These are phyloP conservation scores for Aspergillus calidoustus DNA, from an alignment of 2,329 filamentous ascomycete genomes.

Conservation along the genomic window DNA sequence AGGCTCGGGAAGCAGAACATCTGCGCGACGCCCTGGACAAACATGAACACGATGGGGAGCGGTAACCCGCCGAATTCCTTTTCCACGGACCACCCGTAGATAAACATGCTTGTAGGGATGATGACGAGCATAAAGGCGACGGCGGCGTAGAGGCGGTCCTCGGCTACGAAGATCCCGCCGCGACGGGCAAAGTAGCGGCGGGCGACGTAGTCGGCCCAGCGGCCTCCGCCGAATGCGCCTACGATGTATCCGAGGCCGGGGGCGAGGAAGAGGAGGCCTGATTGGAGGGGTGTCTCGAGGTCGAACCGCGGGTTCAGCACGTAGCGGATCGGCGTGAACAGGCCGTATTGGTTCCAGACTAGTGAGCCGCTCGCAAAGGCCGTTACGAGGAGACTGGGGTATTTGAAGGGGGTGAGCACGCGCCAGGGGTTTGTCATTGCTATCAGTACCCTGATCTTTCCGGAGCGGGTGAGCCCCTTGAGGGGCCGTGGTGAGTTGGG, in stretches of 20 bases:
- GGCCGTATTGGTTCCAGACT: conserved; percentile 76
- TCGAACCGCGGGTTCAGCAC: conserved; percentile 75
- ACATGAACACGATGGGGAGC: conserved; percentile 71
- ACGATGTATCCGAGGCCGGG: conserved; percentile 72
- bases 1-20: conserved; percentile 75
- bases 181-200: conserved; percentile 66
- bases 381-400: conserved; percentile 69
- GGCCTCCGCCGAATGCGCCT: conserved; percentile 73
- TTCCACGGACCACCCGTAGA: conserved; percentile 71
- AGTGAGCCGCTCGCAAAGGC: conserved; percentile 65
- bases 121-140: conserved; percentile 61
- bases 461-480: conserved; percentile 53
- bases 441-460: conserved; percentile 61
- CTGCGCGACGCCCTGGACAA: conserved; percentile 74
- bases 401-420: conserved; percentile 63
- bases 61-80: conserved; percentile 60
- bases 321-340: conserved; percentile 72
- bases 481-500: conserved; percentile 67
- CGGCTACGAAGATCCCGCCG: conserved; percentile 63
- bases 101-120: conserved; percentile 66
- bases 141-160: conserved; percentile 68
- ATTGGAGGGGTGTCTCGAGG: conserved; percentile 67
- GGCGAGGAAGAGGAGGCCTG: conserved; percentile 74
- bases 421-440: conserved; percentile 69
- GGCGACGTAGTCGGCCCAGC: conserved; percentile 70